Percentiles rank a stretch among this genome's conserved stretches.
phyloP scores from a whole-genome alignment of 1,284 basidiomycete species.

The Tilletia caries region DNA sequence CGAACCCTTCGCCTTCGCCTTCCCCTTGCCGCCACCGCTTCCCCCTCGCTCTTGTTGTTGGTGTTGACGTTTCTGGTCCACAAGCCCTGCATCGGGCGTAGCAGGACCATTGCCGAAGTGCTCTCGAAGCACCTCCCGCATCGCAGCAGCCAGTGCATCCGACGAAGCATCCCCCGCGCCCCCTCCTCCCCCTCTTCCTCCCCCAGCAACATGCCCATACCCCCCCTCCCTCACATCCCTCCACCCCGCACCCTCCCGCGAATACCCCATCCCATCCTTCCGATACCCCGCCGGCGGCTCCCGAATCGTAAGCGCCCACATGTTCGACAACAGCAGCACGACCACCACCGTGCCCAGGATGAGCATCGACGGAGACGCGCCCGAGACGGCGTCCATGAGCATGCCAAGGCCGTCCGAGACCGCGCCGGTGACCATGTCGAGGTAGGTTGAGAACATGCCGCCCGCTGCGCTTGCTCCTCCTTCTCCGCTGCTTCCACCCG shows the following conservation, averaged over 20 bases:
- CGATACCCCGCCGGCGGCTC: slow-evolving; percentile 10
- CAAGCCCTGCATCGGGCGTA: neutral
- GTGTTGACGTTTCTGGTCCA: too few relatives aligned
- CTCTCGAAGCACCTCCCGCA: slow-evolving; percentile 6
- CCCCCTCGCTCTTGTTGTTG: neutral
- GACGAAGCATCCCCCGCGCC: neutral
- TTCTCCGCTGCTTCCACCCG: neutral
- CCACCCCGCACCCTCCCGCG: too few relatives aligned
- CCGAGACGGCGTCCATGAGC: slow-evolving; percentile 21
- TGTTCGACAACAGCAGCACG: slow-evolving; percentile 52
- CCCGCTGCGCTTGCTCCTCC: neutral
- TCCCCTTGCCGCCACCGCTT: neutral
- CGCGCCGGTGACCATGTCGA: neutral
- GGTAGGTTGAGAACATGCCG: neutral
- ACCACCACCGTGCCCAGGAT: slow-evolving; percentile 42
- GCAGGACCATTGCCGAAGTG: neutral
- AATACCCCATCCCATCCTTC: neutral
- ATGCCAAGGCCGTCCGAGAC: slow-evolving; percentile 23
- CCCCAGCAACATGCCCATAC: neutral
- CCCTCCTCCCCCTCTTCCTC: neutral
- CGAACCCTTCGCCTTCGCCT: neutral
- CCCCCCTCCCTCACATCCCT: neutral
- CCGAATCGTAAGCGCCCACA: slow-evolving; percentile 43
- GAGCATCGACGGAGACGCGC: slow-evolving; percentile 31
- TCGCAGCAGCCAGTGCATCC: neutral